These are phyloP conservation scores for Penicillium angulare DNA, from an alignment of 495 filamentous ascomycete species.

Conservation along the genomic window DNA sequence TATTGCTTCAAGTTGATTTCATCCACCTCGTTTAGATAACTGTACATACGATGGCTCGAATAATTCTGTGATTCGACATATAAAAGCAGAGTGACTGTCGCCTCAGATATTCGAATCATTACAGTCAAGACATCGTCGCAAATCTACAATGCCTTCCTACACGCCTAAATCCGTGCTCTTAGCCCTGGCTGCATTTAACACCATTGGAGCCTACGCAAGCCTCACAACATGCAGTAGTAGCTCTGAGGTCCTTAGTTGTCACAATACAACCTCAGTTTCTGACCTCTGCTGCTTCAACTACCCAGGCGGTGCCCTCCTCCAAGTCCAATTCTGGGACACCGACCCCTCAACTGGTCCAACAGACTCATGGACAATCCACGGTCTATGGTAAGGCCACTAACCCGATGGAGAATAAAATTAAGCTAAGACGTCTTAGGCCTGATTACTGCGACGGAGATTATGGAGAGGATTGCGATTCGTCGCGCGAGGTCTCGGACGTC, in stretches of 20 bases:
- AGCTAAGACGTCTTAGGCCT: conserved; percentile 42
- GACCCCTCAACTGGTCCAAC: conserved; percentile 58
- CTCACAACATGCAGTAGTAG: conserved; percentile 21
- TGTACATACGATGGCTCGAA: too few species aligned
- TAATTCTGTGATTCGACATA: background rate
- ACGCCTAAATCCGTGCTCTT: conserved; percentile 15
- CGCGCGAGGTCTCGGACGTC: conserved; percentile 63
- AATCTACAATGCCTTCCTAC: background rate
- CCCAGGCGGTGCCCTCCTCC: conserved; percentile 66
- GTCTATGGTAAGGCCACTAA: conserved; percentile 54
- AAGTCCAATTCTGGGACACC: conserved; percentile 79
- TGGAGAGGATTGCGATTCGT: conserved; percentile 60
- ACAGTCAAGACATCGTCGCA: background rate
- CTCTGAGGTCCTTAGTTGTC: conserved; percentile 29
- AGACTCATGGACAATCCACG: conserved; percentile 77
- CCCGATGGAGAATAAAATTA: background rate
- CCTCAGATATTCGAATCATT: background rate
- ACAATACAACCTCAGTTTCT: conserved; percentile 32
- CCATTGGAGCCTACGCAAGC: conserved; percentile 15
- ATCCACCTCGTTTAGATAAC: too few species aligned
- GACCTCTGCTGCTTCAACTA: conserved; percentile 69
- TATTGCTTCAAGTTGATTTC: too few species aligned
- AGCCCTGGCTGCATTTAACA: conserved; percentile 20
- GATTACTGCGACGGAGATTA: conserved; percentile 76
- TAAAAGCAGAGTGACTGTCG: background rate